These are phyloP conservation scores for Mycena kentingensis DNA, from an alignment of 768 basidiomycete genomes.

Conservation along the genomic window DNA sequence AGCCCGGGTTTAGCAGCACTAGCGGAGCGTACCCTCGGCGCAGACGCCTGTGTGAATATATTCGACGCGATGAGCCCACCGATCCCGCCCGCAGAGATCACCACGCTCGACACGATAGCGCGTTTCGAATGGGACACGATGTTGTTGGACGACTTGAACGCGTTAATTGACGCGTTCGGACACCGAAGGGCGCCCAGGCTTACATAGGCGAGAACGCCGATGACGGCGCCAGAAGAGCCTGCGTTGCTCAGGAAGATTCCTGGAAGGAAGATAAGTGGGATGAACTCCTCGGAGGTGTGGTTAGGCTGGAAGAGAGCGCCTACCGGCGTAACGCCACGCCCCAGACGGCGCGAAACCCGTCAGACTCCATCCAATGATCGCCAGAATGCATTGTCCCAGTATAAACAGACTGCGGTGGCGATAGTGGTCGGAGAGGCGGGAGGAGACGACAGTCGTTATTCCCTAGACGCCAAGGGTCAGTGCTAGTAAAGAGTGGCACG, in stretches of 20 bases:
- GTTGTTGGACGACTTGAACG: slow-evolving; percentile 49
- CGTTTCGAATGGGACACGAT: slow-evolving; percentile 51
- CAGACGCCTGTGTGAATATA: slow-evolving; percentile 48
- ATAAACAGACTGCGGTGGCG: slow-evolving; percentile 45
- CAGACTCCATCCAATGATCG: slow-evolving; percentile 43
- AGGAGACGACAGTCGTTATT: slow-evolving; percentile 42
- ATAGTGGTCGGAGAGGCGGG: slow-evolving; percentile 50
- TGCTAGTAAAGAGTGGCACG: slow-evolving; percentile 1
- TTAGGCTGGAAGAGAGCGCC: too few relatives aligned
- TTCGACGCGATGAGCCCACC: slow-evolving; percentile 52
- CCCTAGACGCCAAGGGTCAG: slow-evolving; percentile 29
- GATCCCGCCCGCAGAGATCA: slow-evolving; percentile 50
- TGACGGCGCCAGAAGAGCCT: slow-evolving; percentile 47
- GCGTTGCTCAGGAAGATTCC: slow-evolving; percentile 50
- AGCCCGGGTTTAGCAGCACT: background rate
- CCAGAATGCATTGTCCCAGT: slow-evolving; percentile 42
- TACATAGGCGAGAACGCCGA: slow-evolving; percentile 53
- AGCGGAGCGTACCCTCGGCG: slow-evolving; percentile 28
- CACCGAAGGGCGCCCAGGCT: slow-evolving; percentile 16
- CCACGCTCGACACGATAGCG: slow-evolving; percentile 47
- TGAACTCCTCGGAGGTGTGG: too few relatives aligned
- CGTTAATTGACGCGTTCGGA: slow-evolving; percentile 1
- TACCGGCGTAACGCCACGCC: slow-evolving; percentile 47
- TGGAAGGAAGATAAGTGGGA: too few relatives aligned
- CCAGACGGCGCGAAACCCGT: slow-evolving; percentile 40